Evolutionary conservation across 2,329 filamentous ascomycete genomes (phyloP).

Genomic region (Fusarium chuoi): DNA sequence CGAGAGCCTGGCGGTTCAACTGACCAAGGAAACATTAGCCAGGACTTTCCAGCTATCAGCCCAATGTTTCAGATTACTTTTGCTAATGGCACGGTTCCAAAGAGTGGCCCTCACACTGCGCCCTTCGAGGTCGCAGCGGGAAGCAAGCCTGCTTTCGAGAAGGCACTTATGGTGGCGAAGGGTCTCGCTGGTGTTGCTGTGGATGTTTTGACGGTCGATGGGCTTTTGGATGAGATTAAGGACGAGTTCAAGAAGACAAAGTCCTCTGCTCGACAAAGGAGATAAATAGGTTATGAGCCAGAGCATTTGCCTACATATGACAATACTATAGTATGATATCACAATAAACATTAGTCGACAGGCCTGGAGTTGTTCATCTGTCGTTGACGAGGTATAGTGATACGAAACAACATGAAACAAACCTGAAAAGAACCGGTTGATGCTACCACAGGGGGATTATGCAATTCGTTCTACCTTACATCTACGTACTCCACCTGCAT

Average conservation of each 20-base stretch:
- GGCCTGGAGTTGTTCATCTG: neutral
- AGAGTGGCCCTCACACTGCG: conserved; percentile 60
- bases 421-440: neutral
- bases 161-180: conserved; percentile 59
- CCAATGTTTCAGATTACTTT: conserved; percentile 42
- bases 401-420: neutral
- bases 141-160: conserved; percentile 58
- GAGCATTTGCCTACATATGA: neutral
- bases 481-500: conserved; percentile 9
- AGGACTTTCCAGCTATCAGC: conserved; percentile 44
- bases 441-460: neutral
- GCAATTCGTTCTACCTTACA: conserved; percentile 7
- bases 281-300: neutral
- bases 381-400: neutral
- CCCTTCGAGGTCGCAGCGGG: conserved; percentile 63
- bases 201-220: conserved; percentile 56
- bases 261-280: neutral
- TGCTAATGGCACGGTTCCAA: conserved; percentile 36
- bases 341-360: neutral
- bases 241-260: conserved; percentile 34
- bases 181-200: conserved; percentile 59
- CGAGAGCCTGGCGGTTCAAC: conserved; percentile 39
- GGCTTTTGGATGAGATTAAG: conserved; percentile 50
- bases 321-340: no score
- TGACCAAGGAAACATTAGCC: conserved; percentile 47